Evolutionary conservation across 2,329 filamentous ascomycete species (phyloP).

Genomic region (Aureobasidium namibiae): DNA sequence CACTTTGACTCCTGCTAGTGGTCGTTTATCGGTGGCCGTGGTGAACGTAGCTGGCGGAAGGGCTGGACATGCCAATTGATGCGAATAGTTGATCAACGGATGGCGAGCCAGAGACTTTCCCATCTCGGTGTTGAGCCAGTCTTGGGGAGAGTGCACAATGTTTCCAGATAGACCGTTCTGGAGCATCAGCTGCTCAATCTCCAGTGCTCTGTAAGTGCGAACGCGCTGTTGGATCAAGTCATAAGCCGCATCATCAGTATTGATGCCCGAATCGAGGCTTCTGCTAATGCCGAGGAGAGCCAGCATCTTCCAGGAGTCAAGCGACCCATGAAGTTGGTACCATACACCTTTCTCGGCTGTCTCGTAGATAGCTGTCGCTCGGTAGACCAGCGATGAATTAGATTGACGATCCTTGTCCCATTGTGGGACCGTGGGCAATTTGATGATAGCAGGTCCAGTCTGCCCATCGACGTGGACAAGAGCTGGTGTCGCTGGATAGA

Average conservation of each 20-base stretch:
- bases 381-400: conserved; percentile 30
- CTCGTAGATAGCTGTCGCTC: conserved; percentile 40
- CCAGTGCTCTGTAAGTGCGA: conserved; percentile 29
- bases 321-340: conserved; percentile 45
- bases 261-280: conserved; percentile 24
- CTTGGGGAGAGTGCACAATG: conserved; percentile 36
- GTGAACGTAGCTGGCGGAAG: conserved; percentile 14
- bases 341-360: conserved; percentile 37
- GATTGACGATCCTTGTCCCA: conserved; percentile 18
- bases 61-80: conserved; percentile 10
- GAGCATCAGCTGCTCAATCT: conserved; percentile 29
- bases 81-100: conserved; percentile 37
- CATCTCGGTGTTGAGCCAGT: conserved; percentile 38
- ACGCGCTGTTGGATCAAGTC: conserved; percentile 27
- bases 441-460: conserved; percentile 23
- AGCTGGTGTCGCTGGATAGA: conserved; percentile 38
- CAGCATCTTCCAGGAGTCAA: conserved; percentile 37
- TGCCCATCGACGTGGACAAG: conserved; percentile 32
- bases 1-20: conserved; percentile 11
- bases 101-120: conserved; percentile 35
- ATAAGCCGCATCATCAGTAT: conserved; percentile 26
- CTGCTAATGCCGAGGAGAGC: conserved; percentile 35
- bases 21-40: conserved; percentile 14
- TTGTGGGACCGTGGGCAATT: conserved; percentile 11
- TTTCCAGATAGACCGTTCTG: conserved; percentile 26